A percentile compares a stretch with the other conserved stretches of the same genome.
phyloP scores from a whole-genome alignment of 1,284 basidiomycete species.

The Naganishia albida region DNA sequence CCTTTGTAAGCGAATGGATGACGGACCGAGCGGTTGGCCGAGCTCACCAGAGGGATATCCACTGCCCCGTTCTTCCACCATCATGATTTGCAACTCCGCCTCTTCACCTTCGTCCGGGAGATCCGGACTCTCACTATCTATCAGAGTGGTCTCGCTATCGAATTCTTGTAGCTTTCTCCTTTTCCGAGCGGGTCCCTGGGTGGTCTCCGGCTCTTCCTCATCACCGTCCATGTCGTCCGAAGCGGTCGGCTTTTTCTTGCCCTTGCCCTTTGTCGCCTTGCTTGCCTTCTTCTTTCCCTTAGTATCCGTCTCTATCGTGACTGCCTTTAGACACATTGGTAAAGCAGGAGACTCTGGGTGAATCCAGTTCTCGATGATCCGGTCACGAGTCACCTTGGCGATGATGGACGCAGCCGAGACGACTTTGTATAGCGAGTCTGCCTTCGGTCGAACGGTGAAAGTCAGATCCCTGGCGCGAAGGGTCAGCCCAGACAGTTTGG shows the following conservation, averaged over 20 bases:
- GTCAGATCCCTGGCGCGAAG: constrained; percentile 1
- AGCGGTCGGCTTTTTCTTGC: constrained; percentile 37
- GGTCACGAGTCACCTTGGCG: constrained; percentile 86
- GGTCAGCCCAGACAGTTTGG: neutral
- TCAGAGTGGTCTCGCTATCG: constrained; percentile 17
- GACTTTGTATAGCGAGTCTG: constrained; percentile 92
- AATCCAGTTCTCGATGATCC: constrained; percentile 81
- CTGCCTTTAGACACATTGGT: constrained; percentile 11
- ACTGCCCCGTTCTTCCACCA: constrained; percentile 61
- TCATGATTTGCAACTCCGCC: constrained; percentile 7
- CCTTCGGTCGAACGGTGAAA: constrained; percentile 86
- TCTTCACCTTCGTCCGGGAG: neutral
- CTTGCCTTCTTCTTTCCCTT: constrained; percentile 30
- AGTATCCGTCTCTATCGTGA: neutral
- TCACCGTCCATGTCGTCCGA: constrained; percentile 36
- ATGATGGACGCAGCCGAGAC: constrained; percentile 95
- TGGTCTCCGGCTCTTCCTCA: constrained; percentile 18
- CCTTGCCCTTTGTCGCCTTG: constrained; percentile 33
- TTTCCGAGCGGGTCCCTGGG: constrained; percentile 16
- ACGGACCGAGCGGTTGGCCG: no score
- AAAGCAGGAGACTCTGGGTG: constrained; percentile 52
- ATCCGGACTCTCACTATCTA: constrained; percentile 7
- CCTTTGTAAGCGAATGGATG: neutral
- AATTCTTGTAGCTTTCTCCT: constrained; percentile 19
- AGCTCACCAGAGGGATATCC: constrained; percentile 82